Evolutionary conservation across 2,329 filamentous ascomycete genomes (phyloP).

Genomic region (Colletotrichum tabaci): DNA sequence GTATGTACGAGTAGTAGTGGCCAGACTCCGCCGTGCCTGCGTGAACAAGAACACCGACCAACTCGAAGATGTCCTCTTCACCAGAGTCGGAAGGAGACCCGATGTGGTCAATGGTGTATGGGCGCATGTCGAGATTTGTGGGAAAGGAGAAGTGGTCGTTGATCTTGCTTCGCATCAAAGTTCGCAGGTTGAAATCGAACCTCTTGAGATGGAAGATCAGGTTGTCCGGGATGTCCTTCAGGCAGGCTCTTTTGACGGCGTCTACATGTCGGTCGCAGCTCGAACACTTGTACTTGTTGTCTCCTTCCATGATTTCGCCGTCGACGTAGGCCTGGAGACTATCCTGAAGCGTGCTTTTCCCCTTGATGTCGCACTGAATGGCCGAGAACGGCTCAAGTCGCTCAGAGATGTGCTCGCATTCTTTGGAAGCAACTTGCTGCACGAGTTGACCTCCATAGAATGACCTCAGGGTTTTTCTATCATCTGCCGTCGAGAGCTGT

Average conservation of each 20-base stretch:
- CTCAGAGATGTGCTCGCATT: conserved; percentile 95
- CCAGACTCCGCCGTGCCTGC: conserved; percentile 93
- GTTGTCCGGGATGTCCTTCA: conserved; percentile 94
- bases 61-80: conserved; percentile 85
- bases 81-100: conserved; percentile 71
- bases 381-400: conserved; percentile 91
- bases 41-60: conserved; percentile 96
- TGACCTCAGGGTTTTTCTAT: conserved; percentile 80
- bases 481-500: conserved; percentile 77
- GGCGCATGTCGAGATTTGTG: conserved; percentile 84
- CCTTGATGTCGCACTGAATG: conserved; percentile 96
- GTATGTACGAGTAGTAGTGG: conserved; percentile 97
- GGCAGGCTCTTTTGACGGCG: conserved; percentile 91
- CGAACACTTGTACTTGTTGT: conserved; percentile 98
- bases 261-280: conserved; percentile 91
- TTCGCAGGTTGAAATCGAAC: conserved; percentile 85
- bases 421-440: conserved; percentile 95
- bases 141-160: conserved; percentile 97
- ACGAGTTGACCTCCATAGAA: conserved; percentile 95
- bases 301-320: conserved; percentile 96
- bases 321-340: conserved; percentile 96
- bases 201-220: conserved; percentile 95
- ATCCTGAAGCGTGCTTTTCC: conserved; percentile 85
- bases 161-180: conserved; percentile 89
- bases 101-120: conserved; percentile 90